These are phyloP conservation scores for Claviceps sp. DNA, from an alignment of 2,329 filamentous ascomycete species.

Conservation along the genomic window DNA sequence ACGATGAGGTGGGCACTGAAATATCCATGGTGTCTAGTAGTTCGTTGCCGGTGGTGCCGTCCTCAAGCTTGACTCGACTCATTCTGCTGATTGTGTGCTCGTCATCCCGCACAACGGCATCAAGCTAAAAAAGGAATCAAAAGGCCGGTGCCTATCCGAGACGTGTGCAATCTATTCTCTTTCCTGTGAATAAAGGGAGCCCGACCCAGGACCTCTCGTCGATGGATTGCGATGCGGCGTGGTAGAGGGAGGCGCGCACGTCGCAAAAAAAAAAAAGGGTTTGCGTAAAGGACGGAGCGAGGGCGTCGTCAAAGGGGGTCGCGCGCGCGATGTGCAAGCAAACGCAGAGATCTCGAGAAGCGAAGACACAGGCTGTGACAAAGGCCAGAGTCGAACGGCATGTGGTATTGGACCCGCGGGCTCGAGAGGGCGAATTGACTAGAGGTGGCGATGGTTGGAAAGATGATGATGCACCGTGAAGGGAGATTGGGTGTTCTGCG, in stretches of 20 bases:
- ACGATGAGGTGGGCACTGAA: conserved; percentile 25
- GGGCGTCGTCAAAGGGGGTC: conserved; percentile 1
- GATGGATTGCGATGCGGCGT: background rate
- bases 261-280: background rate
- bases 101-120: conserved; percentile 27
- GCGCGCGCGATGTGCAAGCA: conserved; percentile 2
- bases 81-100: conserved; percentile 26
- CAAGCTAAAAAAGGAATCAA: background rate
- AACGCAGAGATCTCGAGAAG: background rate
- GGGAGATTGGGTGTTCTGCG: too few relatives aligned
- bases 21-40: conserved; percentile 26
- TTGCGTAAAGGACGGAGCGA: background rate
- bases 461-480: background rate
- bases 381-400: conserved; percentile 7
- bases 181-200: background rate
- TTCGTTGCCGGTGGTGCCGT: conserved; percentile 21
- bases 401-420: conserved; percentile 10
- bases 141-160: background rate
- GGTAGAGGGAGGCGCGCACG: background rate
- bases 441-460: conserved; percentile 1
- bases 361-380: background rate
- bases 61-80: conserved; percentile 32
- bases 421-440: background rate
- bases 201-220: background rate
- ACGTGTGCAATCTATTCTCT: too few relatives aligned